These are phyloP conservation scores for Dioszegia hungarica DNA, from an alignment of 768 basidiomycete species.

Conservation along the genomic window DNA sequence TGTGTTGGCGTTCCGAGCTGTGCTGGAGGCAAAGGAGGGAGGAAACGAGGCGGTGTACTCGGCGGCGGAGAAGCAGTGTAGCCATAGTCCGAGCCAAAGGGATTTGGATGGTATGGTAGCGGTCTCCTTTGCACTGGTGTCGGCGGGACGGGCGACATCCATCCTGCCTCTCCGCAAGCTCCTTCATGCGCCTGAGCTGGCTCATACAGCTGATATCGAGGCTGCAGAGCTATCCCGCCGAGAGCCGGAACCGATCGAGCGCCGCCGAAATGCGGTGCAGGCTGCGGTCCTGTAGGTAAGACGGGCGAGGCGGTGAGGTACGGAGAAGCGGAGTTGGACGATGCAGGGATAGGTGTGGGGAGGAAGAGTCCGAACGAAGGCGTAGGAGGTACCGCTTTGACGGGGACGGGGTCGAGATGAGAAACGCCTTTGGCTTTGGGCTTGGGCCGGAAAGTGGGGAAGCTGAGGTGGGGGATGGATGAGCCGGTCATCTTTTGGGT, in stretches of 20 bases:
- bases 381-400: neutral
- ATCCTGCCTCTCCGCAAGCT: neutral
- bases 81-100: neutral
- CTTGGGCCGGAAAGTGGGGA: conserved; percentile 4
- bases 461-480: neutral
- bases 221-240: neutral
- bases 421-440: neutral
- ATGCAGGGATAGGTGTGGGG: conserved; percentile 4
- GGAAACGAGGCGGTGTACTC: too few relatives aligned
- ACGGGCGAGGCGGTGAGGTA: neutral
- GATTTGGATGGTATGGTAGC: neutral
- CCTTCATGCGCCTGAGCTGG: neutral
- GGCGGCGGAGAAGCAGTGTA: neutral
- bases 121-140: neutral
- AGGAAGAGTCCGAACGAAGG: conserved; percentile 4
- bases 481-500: conserved; percentile 1
- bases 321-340: neutral
- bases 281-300: neutral
- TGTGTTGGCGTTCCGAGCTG: too few relatives aligned
- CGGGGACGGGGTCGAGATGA: neutral
- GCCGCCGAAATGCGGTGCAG: neutral
- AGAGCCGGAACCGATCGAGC: neutral
- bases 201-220: neutral
- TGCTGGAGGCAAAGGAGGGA: neutral
- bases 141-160: neutral